phyloP scores from a whole-genome alignment of 495 filamentous ascomycete species.

The Trichoderma parareesei region DNA sequence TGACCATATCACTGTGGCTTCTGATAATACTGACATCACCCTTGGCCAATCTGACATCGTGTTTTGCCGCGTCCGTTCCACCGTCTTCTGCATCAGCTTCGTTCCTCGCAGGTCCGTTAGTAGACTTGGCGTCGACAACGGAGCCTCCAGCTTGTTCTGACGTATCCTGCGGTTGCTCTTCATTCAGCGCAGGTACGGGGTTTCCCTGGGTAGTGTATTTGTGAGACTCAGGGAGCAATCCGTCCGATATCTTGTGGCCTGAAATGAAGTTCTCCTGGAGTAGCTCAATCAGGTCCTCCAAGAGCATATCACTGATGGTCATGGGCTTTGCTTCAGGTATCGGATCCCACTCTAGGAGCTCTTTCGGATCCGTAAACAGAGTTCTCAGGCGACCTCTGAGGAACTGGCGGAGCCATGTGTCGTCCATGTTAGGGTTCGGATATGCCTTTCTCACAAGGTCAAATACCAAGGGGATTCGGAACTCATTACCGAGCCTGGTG shows the following conservation, averaged over 20 bases:
- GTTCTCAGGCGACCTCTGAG: background rate
- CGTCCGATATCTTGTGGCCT: background rate
- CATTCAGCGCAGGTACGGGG: no score
- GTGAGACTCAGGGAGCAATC: background rate
- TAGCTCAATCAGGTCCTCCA: background rate
- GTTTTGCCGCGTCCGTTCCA: background rate
- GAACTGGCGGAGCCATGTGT: slow-evolving; percentile 9
- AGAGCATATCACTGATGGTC: background rate
- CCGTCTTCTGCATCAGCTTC: background rate
- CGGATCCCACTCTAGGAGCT: background rate
- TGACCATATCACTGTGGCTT: no score
- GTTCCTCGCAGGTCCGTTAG: no score
- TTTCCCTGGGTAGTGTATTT: no score
- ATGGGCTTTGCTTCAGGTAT: background rate
- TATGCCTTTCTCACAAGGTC: slow-evolving; percentile 5
- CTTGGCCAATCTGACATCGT: no score
- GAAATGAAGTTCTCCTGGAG: background rate
- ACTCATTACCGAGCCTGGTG: background rate
- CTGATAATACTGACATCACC: no score
- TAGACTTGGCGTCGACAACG: no score
- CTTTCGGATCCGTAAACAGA: background rate
- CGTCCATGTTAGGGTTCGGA: slow-evolving; percentile 9
- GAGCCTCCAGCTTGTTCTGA: no score
- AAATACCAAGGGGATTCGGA: background rate
- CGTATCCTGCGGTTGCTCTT: no score